Conservation (phyloP, 352 stramenopile species). For the Globisporangium solare region DNA sequence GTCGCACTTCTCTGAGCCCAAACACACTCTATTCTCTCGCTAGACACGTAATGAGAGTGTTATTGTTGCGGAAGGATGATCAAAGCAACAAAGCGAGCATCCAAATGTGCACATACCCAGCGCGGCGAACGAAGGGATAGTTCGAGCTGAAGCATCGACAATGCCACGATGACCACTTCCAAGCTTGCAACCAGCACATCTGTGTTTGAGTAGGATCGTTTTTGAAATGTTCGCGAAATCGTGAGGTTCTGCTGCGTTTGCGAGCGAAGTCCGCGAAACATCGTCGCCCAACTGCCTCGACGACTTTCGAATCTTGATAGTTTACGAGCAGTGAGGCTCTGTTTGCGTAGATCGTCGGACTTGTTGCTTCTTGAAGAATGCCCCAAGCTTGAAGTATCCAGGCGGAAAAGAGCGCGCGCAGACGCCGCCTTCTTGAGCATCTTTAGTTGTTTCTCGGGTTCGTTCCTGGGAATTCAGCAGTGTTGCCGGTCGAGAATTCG, state of each 20-base stretch:
- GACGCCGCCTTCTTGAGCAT: neutral
- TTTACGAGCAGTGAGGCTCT: neutral
- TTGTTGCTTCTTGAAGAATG: constrained; percentile 6
- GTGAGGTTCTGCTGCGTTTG: constrained; percentile 4
- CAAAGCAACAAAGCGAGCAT: too few relatives aligned
- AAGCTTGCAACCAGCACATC: constrained; percentile 2
- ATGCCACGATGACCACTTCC: constrained; percentile 7
- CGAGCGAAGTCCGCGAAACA: constrained; percentile 1
- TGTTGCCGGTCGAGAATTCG: too few relatives aligned
- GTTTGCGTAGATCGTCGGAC: constrained; percentile 2
- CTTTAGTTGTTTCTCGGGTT: too few relatives aligned
- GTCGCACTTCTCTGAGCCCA: constrained; percentile 18
- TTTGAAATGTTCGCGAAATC: constrained; percentile 4
- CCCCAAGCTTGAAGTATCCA: neutral
- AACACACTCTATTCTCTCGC: constrained; percentile 48
- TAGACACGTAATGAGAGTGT: neutral
- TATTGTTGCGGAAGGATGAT: neutral
- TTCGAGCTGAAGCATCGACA: constrained; percentile 12
- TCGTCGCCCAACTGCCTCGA: constrained; percentile 1
- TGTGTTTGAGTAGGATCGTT: neutral
- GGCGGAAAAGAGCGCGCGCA: neutral
- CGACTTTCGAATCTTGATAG: too few relatives aligned
- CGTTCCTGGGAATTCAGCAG: too few relatives aligned
- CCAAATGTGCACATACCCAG: constrained; percentile 8
- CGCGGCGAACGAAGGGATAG: constrained; percentile 3